Base-by-base conservation (phyloP, 192 early-diverging fungal species). In the Coemansia guatemalensis region DNA sequence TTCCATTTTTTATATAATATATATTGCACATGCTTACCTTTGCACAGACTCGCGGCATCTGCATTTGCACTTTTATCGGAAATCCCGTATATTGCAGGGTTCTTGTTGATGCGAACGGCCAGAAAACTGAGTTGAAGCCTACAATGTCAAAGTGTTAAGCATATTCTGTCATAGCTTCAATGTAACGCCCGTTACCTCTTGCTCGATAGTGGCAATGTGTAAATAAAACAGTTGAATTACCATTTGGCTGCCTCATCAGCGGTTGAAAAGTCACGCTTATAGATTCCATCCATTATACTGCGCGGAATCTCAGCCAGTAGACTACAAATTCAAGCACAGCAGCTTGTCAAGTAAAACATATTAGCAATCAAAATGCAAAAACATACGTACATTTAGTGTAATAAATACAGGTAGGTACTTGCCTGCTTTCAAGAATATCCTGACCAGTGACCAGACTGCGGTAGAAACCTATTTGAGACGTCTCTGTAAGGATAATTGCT, bases 391-490 rank as follows among this genome's bases (percentile, higher is more conserved):
- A 29, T 22, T 4, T 39, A 41, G 21, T 18, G 5, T 44, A 18
- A 6, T 17, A 47, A 41, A 44, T 21, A 56, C 30, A 20, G 20
- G 11, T 14, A 44, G 39, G 1, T n/a, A 53, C 64, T 22, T 73
- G 75, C 75, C 74, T 81, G 86, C 88, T 89, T 67, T 92, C 90
- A 52, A 92, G 82, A 1, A 68, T 70, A 25, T 90, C 83, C 20
- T 65, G 68, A 0, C 88, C 88, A 4, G 74, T 60, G 0, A 90
- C 86, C 53, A 92, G 41, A n/a, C 58, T 67, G 44, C 85, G 73
- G 54, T 87, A 90, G 33, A 65, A 75, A 11, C 65, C 21, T 11
- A 57, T 58, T 48, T 75, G 80, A 9, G 53, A 61, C 20, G 25
- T 59, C 8, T 75, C 76, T 0, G 88, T 88, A 63, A 92, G 72